Conservation (phyloP, 352 stramenopile genomes). For the Phytophthora ramorum region DNA sequence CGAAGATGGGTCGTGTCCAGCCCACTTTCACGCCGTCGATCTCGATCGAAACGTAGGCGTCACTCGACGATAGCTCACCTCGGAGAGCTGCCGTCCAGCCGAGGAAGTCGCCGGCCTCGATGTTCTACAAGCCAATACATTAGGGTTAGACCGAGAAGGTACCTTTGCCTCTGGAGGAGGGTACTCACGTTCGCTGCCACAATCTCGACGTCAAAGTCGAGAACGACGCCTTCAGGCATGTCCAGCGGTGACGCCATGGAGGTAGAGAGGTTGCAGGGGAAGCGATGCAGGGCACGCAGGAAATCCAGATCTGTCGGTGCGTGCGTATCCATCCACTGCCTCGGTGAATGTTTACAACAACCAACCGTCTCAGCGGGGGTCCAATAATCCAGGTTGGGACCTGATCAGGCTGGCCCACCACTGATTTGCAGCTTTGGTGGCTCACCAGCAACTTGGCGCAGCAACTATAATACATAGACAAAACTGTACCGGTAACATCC, state of each 20-base stretch:
- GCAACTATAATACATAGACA: too few relatives aligned
- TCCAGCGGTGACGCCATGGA: conserved; percentile 1
- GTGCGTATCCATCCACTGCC: conserved; percentile 7
- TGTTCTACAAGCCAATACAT: conserved; percentile 15
- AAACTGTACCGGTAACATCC: too few relatives aligned
- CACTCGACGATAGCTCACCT: conserved; percentile 36
- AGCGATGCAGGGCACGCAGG: not conserved
- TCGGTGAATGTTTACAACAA: conserved; percentile 24
- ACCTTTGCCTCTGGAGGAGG: not conserved
- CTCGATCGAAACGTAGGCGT: conserved; percentile 40
- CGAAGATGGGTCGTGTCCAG: conserved; percentile 42
- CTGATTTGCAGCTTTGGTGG: not conserved
- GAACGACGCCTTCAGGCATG: conserved; percentile 8
- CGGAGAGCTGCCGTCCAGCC: conserved; percentile 22
- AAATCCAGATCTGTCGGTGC: conserved; percentile 12
- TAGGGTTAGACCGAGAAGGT: not conserved
- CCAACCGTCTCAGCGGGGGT: conserved; percentile 1
- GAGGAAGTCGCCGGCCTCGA: conserved; percentile 34
- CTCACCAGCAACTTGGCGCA: not conserved
- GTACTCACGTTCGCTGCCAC: conserved; percentile 36
- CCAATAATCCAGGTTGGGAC: conserved; percentile 7
- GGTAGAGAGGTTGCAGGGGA: not conserved
- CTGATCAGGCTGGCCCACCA: not conserved
- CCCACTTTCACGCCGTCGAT: conserved; percentile 32
- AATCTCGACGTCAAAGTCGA: conserved; percentile 43